Conservation (phyloP, 2,329 filamentous ascomycete species). For the Acrodontium crateriforme region DNA sequence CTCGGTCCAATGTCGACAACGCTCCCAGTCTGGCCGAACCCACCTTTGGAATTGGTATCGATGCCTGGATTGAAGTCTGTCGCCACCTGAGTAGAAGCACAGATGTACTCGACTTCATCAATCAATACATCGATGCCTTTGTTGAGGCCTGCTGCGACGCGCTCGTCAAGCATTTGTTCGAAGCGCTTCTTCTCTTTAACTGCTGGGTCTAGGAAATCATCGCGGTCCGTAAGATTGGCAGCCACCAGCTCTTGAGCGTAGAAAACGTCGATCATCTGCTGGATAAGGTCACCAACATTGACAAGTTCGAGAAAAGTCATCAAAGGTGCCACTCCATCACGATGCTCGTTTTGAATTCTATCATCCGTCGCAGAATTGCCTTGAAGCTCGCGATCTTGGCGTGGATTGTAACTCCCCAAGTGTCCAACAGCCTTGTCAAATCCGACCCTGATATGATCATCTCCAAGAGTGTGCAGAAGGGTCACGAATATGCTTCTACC, state of each 20-base stretch:
- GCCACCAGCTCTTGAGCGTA: slow-evolving; percentile 87
- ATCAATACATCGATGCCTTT: slow-evolving; percentile 97
- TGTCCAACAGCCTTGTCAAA: slow-evolving; percentile 90
- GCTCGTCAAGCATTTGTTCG: slow-evolving; percentile 96
- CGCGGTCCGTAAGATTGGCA: slow-evolving; percentile 71
- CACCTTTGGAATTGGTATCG: slow-evolving; percentile 19
- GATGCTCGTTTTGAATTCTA: slow-evolving; percentile 3
- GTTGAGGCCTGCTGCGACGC: slow-evolving; percentile 86
- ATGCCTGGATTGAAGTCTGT: slow-evolving; percentile 75
- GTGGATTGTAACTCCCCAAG: slow-evolving; percentile 79
- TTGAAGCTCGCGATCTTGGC: slow-evolving; percentile 54
- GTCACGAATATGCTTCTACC: slow-evolving; percentile 80
- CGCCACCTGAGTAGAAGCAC: slow-evolving; percentile 71
- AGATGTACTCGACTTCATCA: slow-evolving; percentile 94
- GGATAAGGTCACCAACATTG: slow-evolving; percentile 93
- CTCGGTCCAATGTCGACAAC: slow-evolving; percentile 56
- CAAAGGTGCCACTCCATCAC: slow-evolving; percentile 63
- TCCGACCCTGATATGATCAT: slow-evolving; percentile 76
- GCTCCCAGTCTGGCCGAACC: slow-evolving; percentile 16
- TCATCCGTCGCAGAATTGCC: slow-evolving; percentile 7
- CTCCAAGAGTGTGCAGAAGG: slow-evolving; percentile 71
- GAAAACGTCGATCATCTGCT: slow-evolving; percentile 98
- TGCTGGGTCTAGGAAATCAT: slow-evolving; percentile 86
- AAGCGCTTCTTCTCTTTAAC: slow-evolving; percentile 96
- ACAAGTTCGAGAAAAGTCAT: slow-evolving; percentile 95